Evolutionary conservation across 495 filamentous ascomycete species (phyloP).

Genomic region (Penicillium nucicola): DNA sequence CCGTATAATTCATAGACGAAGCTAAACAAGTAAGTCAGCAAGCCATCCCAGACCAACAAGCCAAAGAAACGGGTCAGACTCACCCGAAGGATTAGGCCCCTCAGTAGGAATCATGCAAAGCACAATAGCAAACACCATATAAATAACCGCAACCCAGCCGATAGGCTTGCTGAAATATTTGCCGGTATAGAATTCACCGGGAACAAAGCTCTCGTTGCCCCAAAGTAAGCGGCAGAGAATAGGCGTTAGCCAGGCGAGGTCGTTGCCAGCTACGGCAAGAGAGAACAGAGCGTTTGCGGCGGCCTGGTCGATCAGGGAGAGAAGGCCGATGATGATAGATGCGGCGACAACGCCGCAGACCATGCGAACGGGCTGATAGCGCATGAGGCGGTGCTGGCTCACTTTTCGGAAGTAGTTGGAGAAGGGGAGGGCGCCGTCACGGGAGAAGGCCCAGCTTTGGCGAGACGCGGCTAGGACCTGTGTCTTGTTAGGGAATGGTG

Average conservation of each 20-base stretch:
- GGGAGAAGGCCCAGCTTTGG: slow-evolving; percentile 60
- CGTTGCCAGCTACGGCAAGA: slow-evolving; percentile 59
- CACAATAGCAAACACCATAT: slow-evolving; percentile 50
- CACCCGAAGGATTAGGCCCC: slow-evolving; percentile 45
- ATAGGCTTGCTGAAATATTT: slow-evolving; percentile 45
- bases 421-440: slow-evolving; percentile 60
- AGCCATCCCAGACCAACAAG: not conserved
- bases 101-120: slow-evolving; percentile 53
- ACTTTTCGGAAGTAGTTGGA: slow-evolving; percentile 59
- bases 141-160: slow-evolving; percentile 50
- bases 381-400: slow-evolving; percentile 43
- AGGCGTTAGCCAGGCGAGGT: slow-evolving; percentile 61
- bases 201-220: slow-evolving; percentile 60
- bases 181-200: slow-evolving; percentile 61
- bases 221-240: slow-evolving; percentile 62
- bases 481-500: slow-evolving; percentile 1
- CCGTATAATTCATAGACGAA: slow-evolving; percentile 61
- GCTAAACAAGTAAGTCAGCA: slow-evolving; percentile 27
- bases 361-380: slow-evolving; percentile 59
- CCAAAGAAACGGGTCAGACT: slow-evolving; percentile 1
- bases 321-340: slow-evolving; percentile 53
- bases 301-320: slow-evolving; percentile 56
- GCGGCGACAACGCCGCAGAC: slow-evolving; percentile 57
- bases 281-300: slow-evolving; percentile 61
- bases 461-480: slow-evolving; percentile 54